phyloP scores from a whole-genome alignment of 192 early-diverging fungal genomes.

The Umbelopsis isabellina region DNA sequence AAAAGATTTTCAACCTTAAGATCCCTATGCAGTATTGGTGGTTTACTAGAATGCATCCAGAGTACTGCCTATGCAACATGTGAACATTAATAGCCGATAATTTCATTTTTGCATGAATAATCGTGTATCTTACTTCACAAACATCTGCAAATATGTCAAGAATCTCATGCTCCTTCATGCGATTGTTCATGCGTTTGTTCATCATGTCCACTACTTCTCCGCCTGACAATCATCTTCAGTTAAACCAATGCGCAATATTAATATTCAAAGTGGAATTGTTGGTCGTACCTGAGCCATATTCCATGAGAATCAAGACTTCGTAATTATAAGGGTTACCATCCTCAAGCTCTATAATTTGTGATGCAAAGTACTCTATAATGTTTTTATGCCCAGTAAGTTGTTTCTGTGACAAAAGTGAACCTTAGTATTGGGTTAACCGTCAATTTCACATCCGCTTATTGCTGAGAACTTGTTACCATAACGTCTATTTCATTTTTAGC shows the following conservation, averaged over 20 bases:
- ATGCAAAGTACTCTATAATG: slow-evolving; percentile 13
- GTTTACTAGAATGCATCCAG: slow-evolving; percentile 36
- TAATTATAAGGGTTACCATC: not conserved
- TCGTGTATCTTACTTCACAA: not conserved
- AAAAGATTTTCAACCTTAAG: slow-evolving; percentile 83
- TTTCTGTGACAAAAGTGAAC: not conserved
- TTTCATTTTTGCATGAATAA: too few species aligned
- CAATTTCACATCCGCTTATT: too few species aligned
- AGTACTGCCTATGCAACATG: slow-evolving; percentile 59
- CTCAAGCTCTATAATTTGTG: not conserved
- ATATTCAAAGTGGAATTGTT: not conserved
- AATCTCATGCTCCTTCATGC: not conserved
- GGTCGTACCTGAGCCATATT: slow-evolving; percentile 14
- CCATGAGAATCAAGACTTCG: slow-evolving; percentile 9
- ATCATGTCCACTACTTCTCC: slow-evolving; percentile 14
- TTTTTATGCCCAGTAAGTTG: slow-evolving; percentile 10
- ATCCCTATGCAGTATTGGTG: slow-evolving; percentile 83
- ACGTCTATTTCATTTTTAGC: slow-evolving; percentile 17
- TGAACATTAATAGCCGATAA: not conserved
- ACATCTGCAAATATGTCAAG: slow-evolving; percentile 21
- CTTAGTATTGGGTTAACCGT: too few species aligned
- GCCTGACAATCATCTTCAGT: not conserved
- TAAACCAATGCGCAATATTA: not conserved
- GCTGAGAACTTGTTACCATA: not conserved
- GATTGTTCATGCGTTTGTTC: slow-evolving; percentile 8